Conservation (phyloP, 192 early-diverging fungal species). For the Coemansia sp. region DNA sequence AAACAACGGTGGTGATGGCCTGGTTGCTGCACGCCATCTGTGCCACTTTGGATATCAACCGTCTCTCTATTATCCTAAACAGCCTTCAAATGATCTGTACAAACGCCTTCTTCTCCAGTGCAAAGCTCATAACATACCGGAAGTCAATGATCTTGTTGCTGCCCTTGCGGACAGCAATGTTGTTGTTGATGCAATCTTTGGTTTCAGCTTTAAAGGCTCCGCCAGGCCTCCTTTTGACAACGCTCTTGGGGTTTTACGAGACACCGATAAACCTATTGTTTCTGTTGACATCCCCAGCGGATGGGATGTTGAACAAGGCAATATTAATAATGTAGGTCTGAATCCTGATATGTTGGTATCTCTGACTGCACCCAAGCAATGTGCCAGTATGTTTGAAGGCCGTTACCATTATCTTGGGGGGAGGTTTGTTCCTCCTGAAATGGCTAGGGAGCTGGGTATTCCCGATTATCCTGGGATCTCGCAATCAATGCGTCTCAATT, state of each 20-base stretch:
- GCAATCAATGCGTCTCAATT: conserved; percentile 63
- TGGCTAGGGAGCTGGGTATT: conserved; percentile 68
- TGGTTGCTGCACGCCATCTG: conserved; percentile 92
- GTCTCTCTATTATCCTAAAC: conserved; percentile 79
- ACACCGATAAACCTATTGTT: conserved; percentile 54
- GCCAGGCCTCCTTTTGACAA: conserved; percentile 73
- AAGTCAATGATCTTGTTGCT: conserved; percentile 50
- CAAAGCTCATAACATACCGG: conserved; percentile 62
- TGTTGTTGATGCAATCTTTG: conserved; percentile 88
- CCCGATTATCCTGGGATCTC: conserved; percentile 72
- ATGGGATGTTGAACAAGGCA: conserved; percentile 91
- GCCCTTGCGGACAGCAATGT: conserved; percentile 59
- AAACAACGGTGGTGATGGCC: conserved; percentile 97
- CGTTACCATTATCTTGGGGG: conserved; percentile 83
- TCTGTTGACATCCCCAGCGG: conserved; percentile 93
- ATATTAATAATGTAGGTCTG: conserved; percentile 43
- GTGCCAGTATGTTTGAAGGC: conserved; percentile 71
- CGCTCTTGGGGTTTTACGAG: conserved; percentile 12
- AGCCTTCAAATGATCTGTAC: conserved; percentile 72
- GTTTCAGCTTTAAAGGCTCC: conserved; percentile 83
- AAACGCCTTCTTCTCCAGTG: conserved; percentile 75
- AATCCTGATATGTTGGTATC: conserved; percentile 86
- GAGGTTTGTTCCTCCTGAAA: conserved; percentile 77
- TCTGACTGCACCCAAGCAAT: conserved; percentile 87
- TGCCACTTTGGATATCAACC: conserved; percentile 86